Percentiles rank a stretch among this genome's conserved stretches.
Conservation (phyloP, 129 eudicot genomes). For the Flaveria ramosissima region DNA sequence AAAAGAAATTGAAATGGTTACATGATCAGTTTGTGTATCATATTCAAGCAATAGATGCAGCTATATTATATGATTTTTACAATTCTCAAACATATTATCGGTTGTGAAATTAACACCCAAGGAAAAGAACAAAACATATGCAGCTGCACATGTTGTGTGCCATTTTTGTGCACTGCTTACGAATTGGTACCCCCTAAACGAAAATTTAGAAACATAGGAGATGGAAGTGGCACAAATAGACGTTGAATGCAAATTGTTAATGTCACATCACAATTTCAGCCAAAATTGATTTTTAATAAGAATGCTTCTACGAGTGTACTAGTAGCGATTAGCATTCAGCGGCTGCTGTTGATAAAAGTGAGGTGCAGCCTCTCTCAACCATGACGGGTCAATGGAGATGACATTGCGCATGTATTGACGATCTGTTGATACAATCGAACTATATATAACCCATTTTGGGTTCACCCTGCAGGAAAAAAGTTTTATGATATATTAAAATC, state of each 20-base stretch:
- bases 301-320: neutral
- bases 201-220: neutral
- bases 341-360: slow-evolving; percentile 71
- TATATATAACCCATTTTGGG: slow-evolving; percentile 89
- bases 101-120: too few species aligned
- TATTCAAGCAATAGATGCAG: too few species aligned
- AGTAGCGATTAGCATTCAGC: slow-evolving; percentile 34
- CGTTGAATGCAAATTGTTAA: neutral
- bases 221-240: neutral
- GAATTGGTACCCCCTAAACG: neutral
- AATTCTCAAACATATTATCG: too few species aligned
- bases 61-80: too few species aligned
- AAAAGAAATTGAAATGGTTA: too few species aligned
- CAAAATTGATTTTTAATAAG: neutral
- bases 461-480: slow-evolving; percentile 74
- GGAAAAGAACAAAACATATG: too few species aligned
- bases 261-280: neutral
- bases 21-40: too few species aligned
- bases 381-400: slow-evolving; percentile 83
- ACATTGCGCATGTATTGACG: slow-evolving; percentile 97
- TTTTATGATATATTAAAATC: neutral
- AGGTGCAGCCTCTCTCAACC: slow-evolving; percentile 92
- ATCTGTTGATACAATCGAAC: slow-evolving; percentile 88
- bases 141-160: too few species aligned
- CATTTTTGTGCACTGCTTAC: neutral